A percentile compares a stretch with the other conserved stretches of the same genome.
phyloP scores from a whole-genome alignment of 495 filamentous ascomycete genomes.

The Podospora fimiseda region DNA sequence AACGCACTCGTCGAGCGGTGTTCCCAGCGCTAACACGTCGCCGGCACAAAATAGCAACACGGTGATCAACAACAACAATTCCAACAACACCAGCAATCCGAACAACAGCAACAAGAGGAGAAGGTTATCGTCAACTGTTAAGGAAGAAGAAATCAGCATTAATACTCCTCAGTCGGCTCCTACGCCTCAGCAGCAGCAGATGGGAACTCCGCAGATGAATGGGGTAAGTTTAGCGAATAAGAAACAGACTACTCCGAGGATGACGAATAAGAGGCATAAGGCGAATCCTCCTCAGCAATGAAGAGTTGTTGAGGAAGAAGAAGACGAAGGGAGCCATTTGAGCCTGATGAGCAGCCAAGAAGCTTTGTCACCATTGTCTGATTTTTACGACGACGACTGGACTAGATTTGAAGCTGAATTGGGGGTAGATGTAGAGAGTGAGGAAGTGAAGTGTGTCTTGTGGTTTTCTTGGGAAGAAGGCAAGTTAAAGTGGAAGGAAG shows the following conservation, averaged over 20 bases:
- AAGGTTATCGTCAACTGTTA: slow-evolving; percentile 68
- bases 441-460: too few species aligned
- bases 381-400: too few species aligned
- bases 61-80: background rate
- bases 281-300: slow-evolving; percentile 25
- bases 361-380: too few species aligned
- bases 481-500: too few species aligned
- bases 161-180: background rate
- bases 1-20: slow-evolving; percentile 51
- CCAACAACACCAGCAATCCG: background rate
- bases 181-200: background rate
- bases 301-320: too few species aligned
- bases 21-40: slow-evolving; percentile 75
- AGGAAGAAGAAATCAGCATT: slow-evolving; percentile 54
- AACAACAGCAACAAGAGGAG: slow-evolving; percentile 28
- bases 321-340: too few species aligned
- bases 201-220: slow-evolving; percentile 40
- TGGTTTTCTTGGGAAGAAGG: too few species aligned
- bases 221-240: slow-evolving; percentile 35
- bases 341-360: too few species aligned
- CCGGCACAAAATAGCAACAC: slow-evolving; percentile 63
- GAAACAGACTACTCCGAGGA: slow-evolving; percentile 40
- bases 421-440: too few species aligned
- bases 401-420: too few species aligned
- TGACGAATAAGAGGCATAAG: slow-evolving; percentile 39